phyloP scores from a whole-genome alignment of 371 early-diverging fungal genomes.

The Paraphysoderma sedebokerense region DNA sequence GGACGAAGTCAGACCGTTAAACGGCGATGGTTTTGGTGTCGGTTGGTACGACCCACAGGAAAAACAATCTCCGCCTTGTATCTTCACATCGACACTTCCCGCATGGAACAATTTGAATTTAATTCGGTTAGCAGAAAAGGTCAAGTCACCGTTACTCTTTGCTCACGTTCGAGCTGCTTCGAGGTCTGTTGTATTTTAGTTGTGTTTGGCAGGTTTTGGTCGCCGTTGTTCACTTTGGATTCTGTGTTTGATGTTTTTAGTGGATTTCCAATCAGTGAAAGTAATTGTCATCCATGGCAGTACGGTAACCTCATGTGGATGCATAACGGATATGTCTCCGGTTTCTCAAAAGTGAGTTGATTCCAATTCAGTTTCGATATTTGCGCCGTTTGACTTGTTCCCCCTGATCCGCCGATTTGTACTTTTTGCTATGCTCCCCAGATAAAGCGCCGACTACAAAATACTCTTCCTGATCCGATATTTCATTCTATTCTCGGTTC shows the following conservation, averaged over 20 bases:
- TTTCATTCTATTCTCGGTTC: conserved; percentile 57
- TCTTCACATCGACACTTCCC: conserved; percentile 69
- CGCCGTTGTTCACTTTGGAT: no score
- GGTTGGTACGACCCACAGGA: conserved; percentile 19
- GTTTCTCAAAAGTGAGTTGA: conserved; percentile 38
- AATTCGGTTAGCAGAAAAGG: conserved; percentile 57
- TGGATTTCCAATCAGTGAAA: conserved; percentile 54
- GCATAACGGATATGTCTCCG: conserved; percentile 67
- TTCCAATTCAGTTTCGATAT: no score
- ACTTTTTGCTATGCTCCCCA: no score
- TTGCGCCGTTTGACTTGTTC: no score
- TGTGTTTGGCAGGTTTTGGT: no score
- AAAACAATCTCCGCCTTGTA: conserved; percentile 31
- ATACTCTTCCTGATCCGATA: conserved; percentile 43
- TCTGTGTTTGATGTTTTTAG: conserved; percentile 13
- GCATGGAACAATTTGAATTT: conserved; percentile 77
- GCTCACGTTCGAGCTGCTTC: conserved; percentile 74
- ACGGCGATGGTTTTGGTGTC: conserved; percentile 70
- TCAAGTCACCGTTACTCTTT: conserved; percentile 57
- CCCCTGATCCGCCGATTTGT: no score
- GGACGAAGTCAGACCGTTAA: conserved; percentile 1
- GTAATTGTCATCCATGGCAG: conserved; percentile 66
- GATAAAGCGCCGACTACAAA: conserved; percentile 54
- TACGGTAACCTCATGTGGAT: conserved; percentile 70
- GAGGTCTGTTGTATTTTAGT: neutral